Conservation (phyloP, 805 yeast genomes). For the Myxozyma udenii region DNA sequence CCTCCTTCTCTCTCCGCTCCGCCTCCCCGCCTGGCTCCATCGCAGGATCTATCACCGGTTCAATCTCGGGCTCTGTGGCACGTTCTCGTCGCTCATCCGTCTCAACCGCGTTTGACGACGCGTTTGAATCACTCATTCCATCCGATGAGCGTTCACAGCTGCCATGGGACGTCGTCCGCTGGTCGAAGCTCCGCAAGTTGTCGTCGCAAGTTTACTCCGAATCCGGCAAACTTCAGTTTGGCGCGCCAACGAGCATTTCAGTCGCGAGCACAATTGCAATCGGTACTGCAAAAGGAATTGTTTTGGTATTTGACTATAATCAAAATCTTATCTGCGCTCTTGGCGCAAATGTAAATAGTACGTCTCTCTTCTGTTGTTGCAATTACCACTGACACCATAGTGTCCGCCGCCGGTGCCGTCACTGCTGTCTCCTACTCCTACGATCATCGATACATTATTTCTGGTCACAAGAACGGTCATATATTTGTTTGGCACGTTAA, state of each 20-base stretch:
- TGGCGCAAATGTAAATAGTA: constrained; percentile 33
- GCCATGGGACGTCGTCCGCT: constrained; percentile 36
- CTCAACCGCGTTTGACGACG: constrained; percentile 23
- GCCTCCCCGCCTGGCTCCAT: constrained; percentile 13
- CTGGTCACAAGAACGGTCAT: constrained; percentile 64
- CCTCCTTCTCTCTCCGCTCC: constrained; percentile 25
- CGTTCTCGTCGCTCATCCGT: constrained; percentile 24
- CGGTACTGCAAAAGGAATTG: constrained; percentile 67
- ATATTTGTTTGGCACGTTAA: constrained; percentile 66
- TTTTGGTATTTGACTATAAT: constrained; percentile 64
- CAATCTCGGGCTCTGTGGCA: constrained; percentile 20
- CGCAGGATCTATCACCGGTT: background rate
- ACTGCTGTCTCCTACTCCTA: constrained; percentile 57
- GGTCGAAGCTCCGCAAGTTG: constrained; percentile 45
- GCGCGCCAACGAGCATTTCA: constrained; percentile 50
- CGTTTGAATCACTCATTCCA: constrained; percentile 17
- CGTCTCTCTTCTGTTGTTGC: no score
- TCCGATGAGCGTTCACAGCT: constrained; percentile 15
- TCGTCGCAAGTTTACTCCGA: constrained; percentile 41
- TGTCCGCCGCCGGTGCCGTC: constrained; percentile 47
- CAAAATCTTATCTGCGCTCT: constrained; percentile 55
- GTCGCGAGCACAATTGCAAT: constrained; percentile 52
- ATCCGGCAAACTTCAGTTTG: constrained; percentile 42
- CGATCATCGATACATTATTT: constrained; percentile 68
- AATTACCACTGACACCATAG: constrained; percentile 24